Percentiles rank a stretch among this genome's conserved stretches.
These are phyloP conservation scores for Calonectria ilicicola DNA, from an alignment of 2,329 filamentous ascomycete species.

Conservation along the genomic window DNA sequence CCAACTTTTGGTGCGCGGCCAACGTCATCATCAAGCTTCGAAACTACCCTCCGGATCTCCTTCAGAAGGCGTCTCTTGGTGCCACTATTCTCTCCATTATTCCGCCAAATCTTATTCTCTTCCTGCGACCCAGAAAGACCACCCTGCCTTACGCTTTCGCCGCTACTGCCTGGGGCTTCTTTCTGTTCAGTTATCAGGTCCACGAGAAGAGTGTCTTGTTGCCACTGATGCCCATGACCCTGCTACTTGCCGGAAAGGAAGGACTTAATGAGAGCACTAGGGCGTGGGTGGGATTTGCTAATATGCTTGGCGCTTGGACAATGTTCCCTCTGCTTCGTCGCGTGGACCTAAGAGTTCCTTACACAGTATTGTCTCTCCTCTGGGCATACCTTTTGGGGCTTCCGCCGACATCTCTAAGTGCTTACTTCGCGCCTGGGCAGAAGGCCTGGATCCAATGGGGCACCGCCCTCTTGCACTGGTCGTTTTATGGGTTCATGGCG, in stretches of 20 bases:
- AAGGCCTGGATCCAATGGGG: constrained; percentile 56
- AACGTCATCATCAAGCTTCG: constrained; percentile 92
- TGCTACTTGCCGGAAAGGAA: constrained; percentile 82
- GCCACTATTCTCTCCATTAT: constrained; percentile 82
- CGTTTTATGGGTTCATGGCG: constrained; percentile 82
- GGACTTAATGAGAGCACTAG: constrained; percentile 82
- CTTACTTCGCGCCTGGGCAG: constrained; percentile 64
- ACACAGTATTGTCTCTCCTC: constrained; percentile 83
- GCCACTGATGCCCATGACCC: constrained; percentile 91
- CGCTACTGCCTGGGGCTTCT: constrained; percentile 94
- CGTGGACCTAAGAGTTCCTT: constrained; percentile 87
- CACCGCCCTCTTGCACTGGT: constrained; percentile 77
- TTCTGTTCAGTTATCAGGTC: constrained; percentile 97
- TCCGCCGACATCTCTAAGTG: constrained; percentile 79
- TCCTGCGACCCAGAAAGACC: constrained; percentile 81
- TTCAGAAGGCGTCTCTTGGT: constrained; percentile 81
- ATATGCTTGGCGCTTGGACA: constrained; percentile 90
- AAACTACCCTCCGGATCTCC: constrained; percentile 74
- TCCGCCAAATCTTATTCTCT: constrained; percentile 83
- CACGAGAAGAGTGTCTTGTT: constrained; percentile 98
- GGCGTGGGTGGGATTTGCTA: constrained; percentile 96
- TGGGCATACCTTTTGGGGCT: constrained; percentile 94
- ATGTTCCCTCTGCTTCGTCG: constrained; percentile 91
- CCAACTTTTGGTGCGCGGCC: constrained; percentile 96
- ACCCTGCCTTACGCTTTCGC: constrained; percentile 85